Percentiles rank a stretch among this genome's conserved stretches.
phyloP scores from a whole-genome alignment of 768 basidiomycete genomes.

The Russula virescens region DNA sequence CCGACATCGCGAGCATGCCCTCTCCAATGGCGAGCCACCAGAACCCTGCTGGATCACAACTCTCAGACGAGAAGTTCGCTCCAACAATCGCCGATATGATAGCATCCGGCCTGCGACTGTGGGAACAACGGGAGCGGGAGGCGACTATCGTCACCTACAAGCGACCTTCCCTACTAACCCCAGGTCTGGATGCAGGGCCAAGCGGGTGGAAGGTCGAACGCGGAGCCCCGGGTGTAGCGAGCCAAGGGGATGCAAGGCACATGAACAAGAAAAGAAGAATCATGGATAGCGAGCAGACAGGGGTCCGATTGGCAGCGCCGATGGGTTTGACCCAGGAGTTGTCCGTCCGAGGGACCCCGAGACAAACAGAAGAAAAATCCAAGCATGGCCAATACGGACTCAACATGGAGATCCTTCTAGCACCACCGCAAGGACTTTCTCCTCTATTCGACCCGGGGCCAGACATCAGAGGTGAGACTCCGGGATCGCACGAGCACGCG shows the following conservation, averaged over 20 bases:
- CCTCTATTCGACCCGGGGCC: not conserved
- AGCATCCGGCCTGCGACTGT: too few relatives aligned
- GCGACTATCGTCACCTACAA: not conserved
- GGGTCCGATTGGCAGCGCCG: not conserved
- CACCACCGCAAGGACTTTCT: not conserved
- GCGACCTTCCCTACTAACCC: too few relatives aligned
- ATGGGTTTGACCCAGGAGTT: not conserved
- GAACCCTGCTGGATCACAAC: too few relatives aligned
- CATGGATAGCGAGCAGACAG: not conserved
- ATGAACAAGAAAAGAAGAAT: not conserved
- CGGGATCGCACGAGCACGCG: not conserved
- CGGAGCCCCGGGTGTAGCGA: too few relatives aligned
- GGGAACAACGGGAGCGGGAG: too few relatives aligned
- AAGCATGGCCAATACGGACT: not conserved
- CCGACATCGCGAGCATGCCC: too few relatives aligned
- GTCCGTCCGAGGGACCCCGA: not conserved
- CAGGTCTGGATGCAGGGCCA: too few relatives aligned
- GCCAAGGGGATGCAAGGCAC: not conserved
- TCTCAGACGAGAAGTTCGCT: not conserved
- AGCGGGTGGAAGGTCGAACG: too few relatives aligned
- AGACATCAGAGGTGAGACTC: not conserved
- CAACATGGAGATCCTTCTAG: not conserved
- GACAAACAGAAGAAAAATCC: accelerated
- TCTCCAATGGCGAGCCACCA: too few relatives aligned
- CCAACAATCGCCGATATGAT: accelerated